Evolutionary conservation across 768 basidiomycete species (phyloP).

Genomic region (Rickenella mellea): DNA sequence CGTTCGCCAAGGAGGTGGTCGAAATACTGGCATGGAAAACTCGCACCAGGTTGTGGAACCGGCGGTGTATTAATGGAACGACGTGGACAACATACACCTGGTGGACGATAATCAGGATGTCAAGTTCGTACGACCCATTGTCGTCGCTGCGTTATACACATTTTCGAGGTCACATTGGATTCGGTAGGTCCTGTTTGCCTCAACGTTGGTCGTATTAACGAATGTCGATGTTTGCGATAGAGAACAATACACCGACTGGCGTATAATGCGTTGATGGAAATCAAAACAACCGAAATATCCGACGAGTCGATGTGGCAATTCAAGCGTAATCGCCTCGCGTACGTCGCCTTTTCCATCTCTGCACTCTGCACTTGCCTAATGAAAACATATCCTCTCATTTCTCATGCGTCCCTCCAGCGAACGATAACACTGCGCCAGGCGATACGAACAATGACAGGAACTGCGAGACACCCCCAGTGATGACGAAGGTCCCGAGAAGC

Average conservation of each 20-base stretch:
- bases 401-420: conserved; percentile 67
- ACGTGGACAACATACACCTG: conserved; percentile 98
- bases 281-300: conserved; percentile 93
- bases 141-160: conserved; percentile 91
- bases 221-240: too few relatives aligned
- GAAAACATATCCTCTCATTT: neutral
- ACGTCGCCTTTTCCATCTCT: conserved; percentile 24
- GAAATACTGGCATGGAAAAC: conserved; percentile 98
- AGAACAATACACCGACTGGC: conserved; percentile 99
- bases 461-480: conserved; percentile 67
- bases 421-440: conserved; percentile 72
- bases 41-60: conserved; percentile 98
- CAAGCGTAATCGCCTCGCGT: conserved; percentile 82
- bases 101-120: conserved; percentile 92
- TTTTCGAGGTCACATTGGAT: conserved; percentile 99
- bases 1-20: conserved; percentile 89
- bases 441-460: conserved; percentile 86
- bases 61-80: conserved; percentile 97
- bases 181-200: conserved; percentile 49
- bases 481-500: conserved; percentile 65
- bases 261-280: conserved; percentile 99
- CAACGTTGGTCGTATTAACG: conserved; percentile 7
- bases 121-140: conserved; percentile 90
- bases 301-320: conserved; percentile 91
- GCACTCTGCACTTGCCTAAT: neutral